phyloP scores from a whole-genome alignment of 768 basidiomycete species.

The Tylopilus felleus region DNA sequence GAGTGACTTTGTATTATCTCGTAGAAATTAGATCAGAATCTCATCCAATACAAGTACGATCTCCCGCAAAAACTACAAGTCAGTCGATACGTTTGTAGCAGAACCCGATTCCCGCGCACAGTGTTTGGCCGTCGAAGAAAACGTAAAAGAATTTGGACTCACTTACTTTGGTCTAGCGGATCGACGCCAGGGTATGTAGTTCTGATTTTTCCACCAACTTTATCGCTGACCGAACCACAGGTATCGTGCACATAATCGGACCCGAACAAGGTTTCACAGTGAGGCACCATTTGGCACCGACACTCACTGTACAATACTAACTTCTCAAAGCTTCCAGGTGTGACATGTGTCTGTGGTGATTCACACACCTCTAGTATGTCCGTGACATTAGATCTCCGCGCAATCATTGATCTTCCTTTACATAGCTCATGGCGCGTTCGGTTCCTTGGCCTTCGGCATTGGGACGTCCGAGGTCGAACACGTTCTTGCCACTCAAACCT shows the following conservation, averaged over 20 bases:
- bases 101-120: slow-evolving; percentile 87
- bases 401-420: slow-evolving; percentile 1
- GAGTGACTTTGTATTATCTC: slow-evolving; percentile 30
- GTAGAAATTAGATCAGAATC: background rate
- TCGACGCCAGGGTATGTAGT: slow-evolving; percentile 70
- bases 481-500: slow-evolving; percentile 88
- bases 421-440: slow-evolving; percentile 86
- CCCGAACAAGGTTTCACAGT: slow-evolving; percentile 93
- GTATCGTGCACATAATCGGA: slow-evolving; percentile 86
- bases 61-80: slow-evolving; percentile 72
- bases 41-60: slow-evolving; percentile 46
- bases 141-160: slow-evolving; percentile 88
- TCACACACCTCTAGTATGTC: slow-evolving; percentile 86
- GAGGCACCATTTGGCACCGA: slow-evolving; percentile 15
- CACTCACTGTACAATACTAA: background rate
- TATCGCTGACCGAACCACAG: slow-evolving; percentile 36
- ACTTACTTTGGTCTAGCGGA: slow-evolving; percentile 92
- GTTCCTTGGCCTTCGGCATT: slow-evolving; percentile 89
- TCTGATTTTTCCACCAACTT: background rate
- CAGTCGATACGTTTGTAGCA: slow-evolving; percentile 67
- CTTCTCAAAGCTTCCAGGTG: slow-evolving; percentile 57
- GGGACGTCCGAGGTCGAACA: slow-evolving; percentile 95
- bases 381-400: background rate
- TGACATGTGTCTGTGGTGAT: slow-evolving; percentile 87
- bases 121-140: slow-evolving; percentile 79